phyloP scores from a whole-genome alignment of 1,284 basidiomycete species.

The Fistulinella cinereoalba region DNA sequence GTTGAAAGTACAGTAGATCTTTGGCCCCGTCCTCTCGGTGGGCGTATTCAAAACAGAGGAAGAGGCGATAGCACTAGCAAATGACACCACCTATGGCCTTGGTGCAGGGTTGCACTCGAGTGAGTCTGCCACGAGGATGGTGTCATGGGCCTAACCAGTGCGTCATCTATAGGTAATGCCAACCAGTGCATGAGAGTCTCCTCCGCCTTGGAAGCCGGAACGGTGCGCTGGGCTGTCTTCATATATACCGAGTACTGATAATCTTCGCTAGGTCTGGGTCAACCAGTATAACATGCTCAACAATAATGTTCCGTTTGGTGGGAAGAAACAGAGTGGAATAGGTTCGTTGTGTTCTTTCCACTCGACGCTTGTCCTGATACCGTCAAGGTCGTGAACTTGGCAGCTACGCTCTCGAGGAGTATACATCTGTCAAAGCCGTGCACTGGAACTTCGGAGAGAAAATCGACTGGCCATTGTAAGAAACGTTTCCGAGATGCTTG shows the following conservation, averaged over 20 bases:
- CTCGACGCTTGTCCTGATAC: slow-evolving; percentile 15
- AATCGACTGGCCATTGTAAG: slow-evolving; percentile 72
- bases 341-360: slow-evolving; percentile 37
- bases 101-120: slow-evolving; percentile 89
- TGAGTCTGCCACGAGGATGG: slow-evolving; percentile 34
- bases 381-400: slow-evolving; percentile 80
- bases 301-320: slow-evolving; percentile 90
- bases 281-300: slow-evolving; percentile 83
- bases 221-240: slow-evolving; percentile 45
- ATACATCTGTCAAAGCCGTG: slow-evolving; percentile 83
- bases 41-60: slow-evolving; percentile 78
- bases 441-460: slow-evolving; percentile 87
- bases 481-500: background rate
- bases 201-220: slow-evolving; percentile 79
- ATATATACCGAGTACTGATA: slow-evolving; percentile 8
- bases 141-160: slow-evolving; percentile 1
- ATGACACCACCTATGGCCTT: slow-evolving; percentile 83
- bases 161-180: slow-evolving; percentile 59
- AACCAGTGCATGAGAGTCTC: slow-evolving; percentile 86
- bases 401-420: slow-evolving; percentile 80
- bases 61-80: slow-evolving; percentile 76
- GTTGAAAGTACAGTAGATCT: slow-evolving; percentile 54
- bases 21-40: slow-evolving; percentile 80
- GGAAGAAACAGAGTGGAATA: slow-evolving; percentile 82
- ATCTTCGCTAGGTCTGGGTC: slow-evolving; percentile 67